phyloP scores from a whole-genome alignment of 768 basidiomycete species.

The Rhodocollybia butyracea region DNA sequence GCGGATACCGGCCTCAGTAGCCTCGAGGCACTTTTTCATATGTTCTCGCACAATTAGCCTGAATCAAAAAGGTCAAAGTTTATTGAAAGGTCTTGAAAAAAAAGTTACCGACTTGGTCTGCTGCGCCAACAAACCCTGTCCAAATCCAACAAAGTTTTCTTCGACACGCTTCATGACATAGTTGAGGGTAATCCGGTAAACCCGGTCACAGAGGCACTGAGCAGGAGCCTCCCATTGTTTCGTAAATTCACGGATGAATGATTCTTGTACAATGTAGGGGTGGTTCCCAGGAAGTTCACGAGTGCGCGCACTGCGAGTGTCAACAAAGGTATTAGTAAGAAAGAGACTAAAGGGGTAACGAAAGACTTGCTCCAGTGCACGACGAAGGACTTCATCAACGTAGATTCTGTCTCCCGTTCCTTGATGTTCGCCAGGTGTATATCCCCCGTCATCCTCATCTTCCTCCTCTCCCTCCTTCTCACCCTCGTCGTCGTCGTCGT shows the following conservation, averaged over 20 bases:
- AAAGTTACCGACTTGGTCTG: conserved; percentile 47
- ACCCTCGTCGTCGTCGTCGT: conserved; percentile 4
- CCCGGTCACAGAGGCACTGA: conserved; percentile 36
- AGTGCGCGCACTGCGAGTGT: conserved; percentile 51
- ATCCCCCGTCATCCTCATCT: background rate
- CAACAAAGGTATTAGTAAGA: background rate
- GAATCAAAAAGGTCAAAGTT: background rate
- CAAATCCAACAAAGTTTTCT: conserved; percentile 48
- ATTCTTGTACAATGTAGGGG: conserved; percentile 57
- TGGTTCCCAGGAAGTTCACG: conserved; percentile 68
- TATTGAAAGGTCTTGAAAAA: background rate
- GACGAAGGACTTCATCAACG: conserved; percentile 49
- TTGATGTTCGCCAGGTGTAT: too few relatives aligned
- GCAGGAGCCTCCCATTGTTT: conserved; percentile 49
- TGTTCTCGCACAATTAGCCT: conserved; percentile 53
- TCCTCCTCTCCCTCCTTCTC: background rate
- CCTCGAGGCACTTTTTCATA: conserved; percentile 38
- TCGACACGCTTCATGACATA: conserved; percentile 42
- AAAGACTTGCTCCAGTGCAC: conserved; percentile 42
- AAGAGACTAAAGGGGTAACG: background rate
- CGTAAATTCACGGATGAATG: conserved; percentile 44
- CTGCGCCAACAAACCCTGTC: conserved; percentile 49
- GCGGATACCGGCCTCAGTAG: conserved; percentile 35
- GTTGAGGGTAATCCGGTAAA: conserved; percentile 32
- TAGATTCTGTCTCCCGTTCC: conserved; percentile 30